phyloP scores from a whole-genome alignment of 768 basidiomycete species.

The Agrocybe praecox region DNA sequence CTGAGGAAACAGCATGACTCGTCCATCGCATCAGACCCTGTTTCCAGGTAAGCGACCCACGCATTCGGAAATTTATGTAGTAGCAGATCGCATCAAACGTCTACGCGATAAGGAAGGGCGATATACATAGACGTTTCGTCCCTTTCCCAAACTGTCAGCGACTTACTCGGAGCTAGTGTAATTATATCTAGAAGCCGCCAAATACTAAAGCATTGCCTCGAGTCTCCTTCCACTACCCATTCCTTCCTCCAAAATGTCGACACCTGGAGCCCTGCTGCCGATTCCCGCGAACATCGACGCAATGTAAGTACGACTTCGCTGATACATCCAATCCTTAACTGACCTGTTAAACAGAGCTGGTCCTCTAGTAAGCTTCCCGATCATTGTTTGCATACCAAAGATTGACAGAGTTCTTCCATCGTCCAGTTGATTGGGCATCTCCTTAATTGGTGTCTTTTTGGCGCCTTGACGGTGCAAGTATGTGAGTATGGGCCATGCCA shows the following conservation, averaged over 20 bases:
- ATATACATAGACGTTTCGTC: not conserved
- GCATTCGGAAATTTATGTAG: not conserved
- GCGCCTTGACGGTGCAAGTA: constrained; percentile 31
- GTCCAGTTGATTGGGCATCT: constrained; percentile 29
- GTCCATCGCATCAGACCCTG: too few relatives aligned
- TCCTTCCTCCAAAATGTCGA: not conserved
- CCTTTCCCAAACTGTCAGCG: not conserved
- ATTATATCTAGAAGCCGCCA: not conserved
- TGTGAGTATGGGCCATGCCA: constrained; percentile 18
- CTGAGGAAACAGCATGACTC: too few relatives aligned
- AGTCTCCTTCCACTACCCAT: not conserved
- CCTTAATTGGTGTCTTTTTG: constrained; percentile 27
- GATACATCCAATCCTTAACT: not conserved
- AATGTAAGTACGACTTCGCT: not conserved
- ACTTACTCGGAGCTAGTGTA: not conserved
- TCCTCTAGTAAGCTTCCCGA: not conserved
- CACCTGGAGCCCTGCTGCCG: not conserved
- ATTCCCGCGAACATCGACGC: not conserved
- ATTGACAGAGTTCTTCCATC: not conserved
- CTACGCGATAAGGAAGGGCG: not conserved
- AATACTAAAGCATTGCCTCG: not conserved
- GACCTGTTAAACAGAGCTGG: not conserved
- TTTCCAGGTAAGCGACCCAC: too few relatives aligned
- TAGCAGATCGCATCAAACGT: not conserved
- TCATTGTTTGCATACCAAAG: not conserved